These are phyloP conservation scores for Aspergillus avenaceus DNA, from an alignment of 495 filamentous ascomycete species.

Conservation along the genomic window DNA sequence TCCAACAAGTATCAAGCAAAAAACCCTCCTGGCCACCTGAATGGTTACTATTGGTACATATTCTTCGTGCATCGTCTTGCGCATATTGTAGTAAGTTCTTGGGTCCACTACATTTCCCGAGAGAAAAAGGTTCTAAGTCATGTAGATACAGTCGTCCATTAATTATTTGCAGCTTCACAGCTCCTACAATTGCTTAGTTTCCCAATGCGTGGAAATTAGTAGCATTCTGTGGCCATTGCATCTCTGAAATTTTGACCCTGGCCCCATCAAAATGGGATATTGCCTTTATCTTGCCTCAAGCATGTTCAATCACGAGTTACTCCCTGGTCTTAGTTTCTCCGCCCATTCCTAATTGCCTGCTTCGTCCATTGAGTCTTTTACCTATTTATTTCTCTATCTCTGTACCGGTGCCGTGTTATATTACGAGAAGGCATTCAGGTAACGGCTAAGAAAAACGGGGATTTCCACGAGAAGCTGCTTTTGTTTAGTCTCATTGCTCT, in stretches of 20 bases:
- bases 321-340: neutral
- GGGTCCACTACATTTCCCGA: neutral
- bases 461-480: too few relatives aligned
- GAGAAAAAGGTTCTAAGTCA: slow-evolving; percentile 1
- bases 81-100: neutral
- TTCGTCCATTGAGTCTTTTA: too few relatives aligned
- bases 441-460: neutral
- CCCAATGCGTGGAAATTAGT: neutral
- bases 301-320: neutral
- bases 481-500: neutral
- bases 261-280: slow-evolving; percentile 1
- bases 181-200: neutral
- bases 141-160: neutral
- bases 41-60: neutral
- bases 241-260: neutral
- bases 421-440: neutral
- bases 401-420: neutral
- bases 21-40: neutral
- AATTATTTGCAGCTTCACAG: neutral
- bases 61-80: neutral
- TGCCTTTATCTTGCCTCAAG: neutral
- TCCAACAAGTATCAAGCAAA: neutral
- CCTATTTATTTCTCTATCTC: neutral
- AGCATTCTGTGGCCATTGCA: neutral
- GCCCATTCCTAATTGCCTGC: neutral